Percentiles rank a stretch among this genome's conserved stretches.
These are phyloP conservation scores for Xylaria castorea DNA, from an alignment of 495 filamentous ascomycete species.

Conservation along the genomic window DNA sequence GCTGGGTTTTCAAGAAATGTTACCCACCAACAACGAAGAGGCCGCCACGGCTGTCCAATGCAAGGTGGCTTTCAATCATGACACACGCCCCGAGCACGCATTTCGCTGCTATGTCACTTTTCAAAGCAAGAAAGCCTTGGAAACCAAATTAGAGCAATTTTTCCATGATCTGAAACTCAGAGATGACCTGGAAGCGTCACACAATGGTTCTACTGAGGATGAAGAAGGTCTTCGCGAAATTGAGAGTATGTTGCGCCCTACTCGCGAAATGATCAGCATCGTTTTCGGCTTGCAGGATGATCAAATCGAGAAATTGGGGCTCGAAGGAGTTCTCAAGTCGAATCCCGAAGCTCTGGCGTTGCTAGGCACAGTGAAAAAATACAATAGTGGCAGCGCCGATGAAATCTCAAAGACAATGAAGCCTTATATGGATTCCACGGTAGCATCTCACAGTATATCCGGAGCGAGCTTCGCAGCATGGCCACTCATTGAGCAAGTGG, in stretches of 20 bases:
- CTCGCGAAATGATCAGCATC: slow-evolving; percentile 17
- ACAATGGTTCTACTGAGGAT: slow-evolving; percentile 23
- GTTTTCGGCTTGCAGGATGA: slow-evolving; percentile 20
- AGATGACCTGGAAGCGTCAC: background rate
- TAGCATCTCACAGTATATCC: background rate
- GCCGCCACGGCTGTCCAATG: slow-evolving; percentile 35
- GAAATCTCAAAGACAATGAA: slow-evolving; percentile 17
- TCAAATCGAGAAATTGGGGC: background rate
- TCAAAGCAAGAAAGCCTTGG: slow-evolving; percentile 25
- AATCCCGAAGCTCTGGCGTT: slow-evolving; percentile 25
- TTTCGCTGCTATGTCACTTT: slow-evolving; percentile 34
- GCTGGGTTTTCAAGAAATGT: slow-evolving; percentile 29
- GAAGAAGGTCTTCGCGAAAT: slow-evolving; percentile 13
- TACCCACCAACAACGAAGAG: slow-evolving; percentile 35
- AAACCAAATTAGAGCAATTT: slow-evolving; percentile 27
- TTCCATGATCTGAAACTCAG: slow-evolving; percentile 19
- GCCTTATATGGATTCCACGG: slow-evolving; percentile 24
- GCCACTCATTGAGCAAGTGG: slow-evolving; percentile 38
- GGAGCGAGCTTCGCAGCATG: slow-evolving; percentile 24
- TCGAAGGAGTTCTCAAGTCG: slow-evolving; percentile 12
- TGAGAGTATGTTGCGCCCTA: background rate
- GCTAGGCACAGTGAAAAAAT: background rate
- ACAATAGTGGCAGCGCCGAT: slow-evolving; percentile 15
- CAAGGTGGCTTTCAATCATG: slow-evolving; percentile 31
- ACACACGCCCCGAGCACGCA: slow-evolving; percentile 18